These are phyloP conservation scores for Bruguiera sexangula DNA, from an alignment of 345 rosid genomes.

Conservation along the genomic window DNA sequence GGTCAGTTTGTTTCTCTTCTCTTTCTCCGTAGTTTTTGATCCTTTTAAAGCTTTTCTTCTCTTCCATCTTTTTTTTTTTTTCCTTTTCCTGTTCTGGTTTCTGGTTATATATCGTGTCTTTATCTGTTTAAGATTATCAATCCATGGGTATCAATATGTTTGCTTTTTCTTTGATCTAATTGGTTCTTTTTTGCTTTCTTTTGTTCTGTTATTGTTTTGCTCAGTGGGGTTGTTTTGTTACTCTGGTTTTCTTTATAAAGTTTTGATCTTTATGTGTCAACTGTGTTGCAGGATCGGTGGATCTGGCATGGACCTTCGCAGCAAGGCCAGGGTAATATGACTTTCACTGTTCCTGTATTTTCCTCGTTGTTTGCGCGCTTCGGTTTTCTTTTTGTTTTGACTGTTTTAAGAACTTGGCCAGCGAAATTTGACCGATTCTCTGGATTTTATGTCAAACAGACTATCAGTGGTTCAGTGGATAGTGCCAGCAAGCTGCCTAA, in stretches of 20 bases:
- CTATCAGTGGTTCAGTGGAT: conserved; percentile 4
- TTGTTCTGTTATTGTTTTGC: neutral
- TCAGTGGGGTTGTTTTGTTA: neutral
- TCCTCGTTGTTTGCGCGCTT: neutral
- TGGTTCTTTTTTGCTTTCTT: too few relatives aligned
- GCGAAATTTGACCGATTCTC: too few relatives aligned
- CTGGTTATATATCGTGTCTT: neutral
- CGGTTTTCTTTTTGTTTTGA: neutral
- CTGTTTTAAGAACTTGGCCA: too few relatives aligned
- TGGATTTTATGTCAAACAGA: neutral
- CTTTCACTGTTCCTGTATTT: neutral
- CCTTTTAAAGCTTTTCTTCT: neutral
- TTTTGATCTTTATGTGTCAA: neutral
- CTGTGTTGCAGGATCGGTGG: conserved; percentile 24
- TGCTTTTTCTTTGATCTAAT: too few relatives aligned
- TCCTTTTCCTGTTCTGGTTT: neutral
- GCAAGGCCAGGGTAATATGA: conserved; percentile 24
- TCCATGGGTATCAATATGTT: too few relatives aligned
- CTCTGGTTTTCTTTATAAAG: neutral
- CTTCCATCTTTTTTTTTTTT: neutral
- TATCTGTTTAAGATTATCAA: too few relatives aligned
- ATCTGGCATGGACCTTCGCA: conserved; percentile 23
- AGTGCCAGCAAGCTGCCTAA: conserved; percentile 11
- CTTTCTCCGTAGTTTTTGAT: neutral
- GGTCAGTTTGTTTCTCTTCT: conserved; percentile 1